These are phyloP conservation scores for Allium sativum DNA, from an alignment of 106 monocot species.

Conservation along the genomic window DNA sequence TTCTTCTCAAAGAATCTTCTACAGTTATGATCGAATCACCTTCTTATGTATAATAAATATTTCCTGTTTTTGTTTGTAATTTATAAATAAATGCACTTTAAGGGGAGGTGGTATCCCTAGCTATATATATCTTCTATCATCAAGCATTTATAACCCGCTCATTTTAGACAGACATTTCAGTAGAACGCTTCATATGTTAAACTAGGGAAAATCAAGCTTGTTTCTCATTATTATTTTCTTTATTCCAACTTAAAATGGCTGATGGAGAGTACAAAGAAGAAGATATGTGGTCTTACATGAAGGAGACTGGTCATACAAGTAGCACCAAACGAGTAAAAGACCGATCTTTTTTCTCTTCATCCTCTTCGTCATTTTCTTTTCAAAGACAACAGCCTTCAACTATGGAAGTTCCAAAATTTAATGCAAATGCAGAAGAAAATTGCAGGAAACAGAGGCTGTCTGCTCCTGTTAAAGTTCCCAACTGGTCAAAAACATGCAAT, in stretches of 20 bases:
- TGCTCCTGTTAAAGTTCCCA: constrained; percentile 40
- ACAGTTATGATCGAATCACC: neutral
- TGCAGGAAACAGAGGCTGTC: constrained; percentile 19
- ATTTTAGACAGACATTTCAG: constrained; percentile 1
- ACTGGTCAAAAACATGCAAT: constrained; percentile 27
- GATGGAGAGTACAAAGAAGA: constrained; percentile 9
- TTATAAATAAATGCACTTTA: neutral
- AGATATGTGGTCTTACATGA: constrained; percentile 7
- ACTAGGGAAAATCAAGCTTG: neutral
- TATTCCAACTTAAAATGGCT: neutral
- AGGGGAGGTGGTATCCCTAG: neutral
- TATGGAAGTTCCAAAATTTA: constrained; percentile 26
- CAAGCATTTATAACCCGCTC: constrained; percentile 3
- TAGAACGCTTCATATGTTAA: neutral
- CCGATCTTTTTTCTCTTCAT: constrained; percentile 3
- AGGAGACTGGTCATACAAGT: neutral
- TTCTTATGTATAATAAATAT: neutral
- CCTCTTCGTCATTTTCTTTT: constrained; percentile 9
- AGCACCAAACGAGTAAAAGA: neutral
- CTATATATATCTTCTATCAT: neutral
- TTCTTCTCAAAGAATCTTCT: neutral
- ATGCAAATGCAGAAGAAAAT: neutral
- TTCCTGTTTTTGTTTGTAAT: neutral
- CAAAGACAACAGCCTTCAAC: neutral
- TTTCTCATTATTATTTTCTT: too few species aligned